These are phyloP conservation scores for Nannizzia gypsea DNA, from an alignment of 2,329 filamentous ascomycete species.

Conservation along the genomic window DNA sequence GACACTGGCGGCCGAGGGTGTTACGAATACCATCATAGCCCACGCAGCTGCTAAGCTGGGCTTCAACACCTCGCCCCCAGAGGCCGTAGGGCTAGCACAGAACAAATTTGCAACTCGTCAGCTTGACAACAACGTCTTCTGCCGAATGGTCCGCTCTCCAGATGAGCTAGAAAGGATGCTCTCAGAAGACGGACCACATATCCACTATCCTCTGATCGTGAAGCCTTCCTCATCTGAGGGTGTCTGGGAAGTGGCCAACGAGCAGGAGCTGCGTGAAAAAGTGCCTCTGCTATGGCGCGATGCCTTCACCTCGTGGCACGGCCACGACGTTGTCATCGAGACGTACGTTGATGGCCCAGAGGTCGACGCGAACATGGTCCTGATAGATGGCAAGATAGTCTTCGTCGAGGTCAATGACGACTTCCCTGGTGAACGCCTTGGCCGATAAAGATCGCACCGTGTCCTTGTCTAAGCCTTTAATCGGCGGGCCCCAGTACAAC, in stretches of 20 bases:
- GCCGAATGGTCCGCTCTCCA: neutral
- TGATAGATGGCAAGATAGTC: slow-evolving; percentile 30
- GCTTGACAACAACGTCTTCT: neutral
- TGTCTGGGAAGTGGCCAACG: slow-evolving; percentile 15
- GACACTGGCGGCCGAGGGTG: too few relatives aligned
- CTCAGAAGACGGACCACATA: slow-evolving; percentile 12
- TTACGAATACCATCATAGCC: neutral
- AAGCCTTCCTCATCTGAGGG: slow-evolving; percentile 28
- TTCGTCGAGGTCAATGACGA: slow-evolving; percentile 33
- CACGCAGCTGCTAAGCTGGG: neutral
- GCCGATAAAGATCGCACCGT: slow-evolving; percentile 3
- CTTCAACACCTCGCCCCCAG: neutral
- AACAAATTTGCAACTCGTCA: slow-evolving; percentile 3
- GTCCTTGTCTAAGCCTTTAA: slow-evolving; percentile 17
- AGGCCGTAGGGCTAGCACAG: neutral
- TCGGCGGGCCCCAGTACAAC: slow-evolving; percentile 11
- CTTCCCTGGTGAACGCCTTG: slow-evolving; percentile 21
- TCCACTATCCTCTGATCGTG: slow-evolving; percentile 20
- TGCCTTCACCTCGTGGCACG: neutral
- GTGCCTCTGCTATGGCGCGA: neutral
- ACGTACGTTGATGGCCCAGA: slow-evolving; percentile 33
- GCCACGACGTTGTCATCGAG: slow-evolving; percentile 27
- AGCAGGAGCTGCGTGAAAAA: neutral
- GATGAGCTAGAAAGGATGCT: slow-evolving; percentile 7
- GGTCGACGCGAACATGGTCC: slow-evolving; percentile 32